These are phyloP conservation scores for Solanum paucissectum DNA, from an alignment of 257 asterid species.

Conservation along the genomic window DNA sequence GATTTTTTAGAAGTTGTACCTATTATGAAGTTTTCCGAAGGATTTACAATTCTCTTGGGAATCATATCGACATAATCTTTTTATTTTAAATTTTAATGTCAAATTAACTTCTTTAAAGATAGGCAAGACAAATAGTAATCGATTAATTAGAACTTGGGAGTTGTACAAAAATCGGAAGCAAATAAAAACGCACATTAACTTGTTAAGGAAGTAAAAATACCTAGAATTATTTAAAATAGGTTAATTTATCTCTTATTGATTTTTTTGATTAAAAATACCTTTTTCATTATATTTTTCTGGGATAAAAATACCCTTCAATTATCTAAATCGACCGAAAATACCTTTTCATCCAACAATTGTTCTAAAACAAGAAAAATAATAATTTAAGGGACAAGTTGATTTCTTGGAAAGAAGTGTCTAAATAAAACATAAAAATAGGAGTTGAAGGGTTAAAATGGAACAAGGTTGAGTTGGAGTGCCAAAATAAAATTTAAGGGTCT, in stretches of 20 bases:
- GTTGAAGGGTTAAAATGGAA: no score
- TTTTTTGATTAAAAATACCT: neutral
- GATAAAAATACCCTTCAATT: no score
- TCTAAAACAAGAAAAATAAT: no score
- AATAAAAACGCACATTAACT: neutral
- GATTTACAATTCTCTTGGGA: neutral
- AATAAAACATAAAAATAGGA: no score
- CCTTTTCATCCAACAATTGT: neutral
- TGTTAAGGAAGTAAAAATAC: neutral
- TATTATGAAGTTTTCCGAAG: neutral
- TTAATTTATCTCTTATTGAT: neutral
- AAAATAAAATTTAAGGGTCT: no score
- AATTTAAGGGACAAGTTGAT: no score
- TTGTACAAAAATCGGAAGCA: neutral
- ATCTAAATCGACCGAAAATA: neutral
- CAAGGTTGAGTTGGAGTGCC: no score
- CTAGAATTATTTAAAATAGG: neutral
- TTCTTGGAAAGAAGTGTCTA: no score
- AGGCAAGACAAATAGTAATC: neutral
- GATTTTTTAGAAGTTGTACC: neutral
- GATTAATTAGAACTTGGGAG: neutral
- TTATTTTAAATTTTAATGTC: no score
- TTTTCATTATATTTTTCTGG: neutral
- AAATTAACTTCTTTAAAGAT: neutral
- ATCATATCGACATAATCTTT: neutral